phyloP scores from a whole-genome alignment of 345 rosid species.

The Pistacia vera region DNA sequence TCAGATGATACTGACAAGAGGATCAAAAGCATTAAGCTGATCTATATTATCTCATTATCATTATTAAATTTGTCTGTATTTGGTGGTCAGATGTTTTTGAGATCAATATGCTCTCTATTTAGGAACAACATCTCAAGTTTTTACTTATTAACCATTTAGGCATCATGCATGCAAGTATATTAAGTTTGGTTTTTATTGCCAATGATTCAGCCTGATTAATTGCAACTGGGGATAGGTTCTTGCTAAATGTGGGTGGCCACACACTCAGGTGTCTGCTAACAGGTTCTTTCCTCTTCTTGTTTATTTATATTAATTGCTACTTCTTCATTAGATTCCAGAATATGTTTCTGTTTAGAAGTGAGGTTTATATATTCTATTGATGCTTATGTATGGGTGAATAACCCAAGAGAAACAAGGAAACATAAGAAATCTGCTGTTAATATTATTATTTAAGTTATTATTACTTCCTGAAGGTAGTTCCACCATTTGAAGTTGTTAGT shows the following conservation, averaged over 20 bases:
- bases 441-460: too few species aligned
- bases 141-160: background rate
- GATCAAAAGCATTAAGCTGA: background rate
- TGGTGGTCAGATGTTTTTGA: background rate
- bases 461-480: too few species aligned
- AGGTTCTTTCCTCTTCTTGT: background rate
- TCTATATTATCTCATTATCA: too few species aligned
- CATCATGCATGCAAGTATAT: background rate
- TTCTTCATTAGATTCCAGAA: background rate
- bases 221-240: background rate
- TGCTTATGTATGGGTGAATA: background rate
- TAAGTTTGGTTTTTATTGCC: background rate
- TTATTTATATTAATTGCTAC: background rate
- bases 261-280: background rate
- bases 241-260: background rate
- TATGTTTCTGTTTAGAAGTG: background rate
- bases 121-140: background rate
- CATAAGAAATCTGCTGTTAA: too few species aligned
- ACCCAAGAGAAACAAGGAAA: background rate
- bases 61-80: background rate
- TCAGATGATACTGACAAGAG: background rate
- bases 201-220: background rate
- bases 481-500: too few species aligned
- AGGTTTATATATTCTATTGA: background rate
- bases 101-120: background rate